A percentile compares a stretch with the other conserved stretches of the same genome.
These are phyloP conservation scores for Flaveria robusta DNA, from an alignment of 129 eudicot genomes.

Conservation along the genomic window DNA sequence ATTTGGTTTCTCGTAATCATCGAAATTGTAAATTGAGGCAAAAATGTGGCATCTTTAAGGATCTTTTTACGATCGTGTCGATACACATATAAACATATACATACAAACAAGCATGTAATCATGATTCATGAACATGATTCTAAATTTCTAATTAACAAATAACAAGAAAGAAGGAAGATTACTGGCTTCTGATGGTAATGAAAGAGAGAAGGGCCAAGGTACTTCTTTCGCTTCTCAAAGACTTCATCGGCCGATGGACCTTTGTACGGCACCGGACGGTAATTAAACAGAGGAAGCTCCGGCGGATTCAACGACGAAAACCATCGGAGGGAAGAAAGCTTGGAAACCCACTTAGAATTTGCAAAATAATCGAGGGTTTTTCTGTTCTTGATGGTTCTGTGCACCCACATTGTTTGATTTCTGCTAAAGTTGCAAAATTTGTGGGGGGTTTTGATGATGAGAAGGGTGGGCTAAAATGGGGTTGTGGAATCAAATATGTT, in stretches of 20 bases:
- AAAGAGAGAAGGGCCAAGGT: slow-evolving; percentile 85
- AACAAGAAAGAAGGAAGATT: slow-evolving; percentile 18
- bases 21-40: not conserved
- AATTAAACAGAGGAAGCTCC: slow-evolving; percentile 71
- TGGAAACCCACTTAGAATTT: slow-evolving; percentile 23
- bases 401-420: slow-evolving; percentile 30
- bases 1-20: not conserved
- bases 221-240: slow-evolving; percentile 72
- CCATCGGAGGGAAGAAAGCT: slow-evolving; percentile 38
- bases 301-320: slow-evolving; percentile 43
- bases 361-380: slow-evolving; percentile 29
- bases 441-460: no score
- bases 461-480: no score
- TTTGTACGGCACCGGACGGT: slow-evolving; percentile 67
- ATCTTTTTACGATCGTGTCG: not conserved
- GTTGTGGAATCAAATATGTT: no score
- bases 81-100: not conserved
- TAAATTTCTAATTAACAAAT: no score
- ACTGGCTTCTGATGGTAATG: slow-evolving; percentile 90
- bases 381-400: slow-evolving; percentile 31
- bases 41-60: not conserved
- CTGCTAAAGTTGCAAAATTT: no score
- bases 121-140: not conserved
- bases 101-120: not conserved
- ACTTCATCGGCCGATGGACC: slow-evolving; percentile 83